Percentiles rank a stretch among this genome's conserved stretches.
Conservation (phyloP, 1,139 yeast species). For the Pichia terricola region DNA sequence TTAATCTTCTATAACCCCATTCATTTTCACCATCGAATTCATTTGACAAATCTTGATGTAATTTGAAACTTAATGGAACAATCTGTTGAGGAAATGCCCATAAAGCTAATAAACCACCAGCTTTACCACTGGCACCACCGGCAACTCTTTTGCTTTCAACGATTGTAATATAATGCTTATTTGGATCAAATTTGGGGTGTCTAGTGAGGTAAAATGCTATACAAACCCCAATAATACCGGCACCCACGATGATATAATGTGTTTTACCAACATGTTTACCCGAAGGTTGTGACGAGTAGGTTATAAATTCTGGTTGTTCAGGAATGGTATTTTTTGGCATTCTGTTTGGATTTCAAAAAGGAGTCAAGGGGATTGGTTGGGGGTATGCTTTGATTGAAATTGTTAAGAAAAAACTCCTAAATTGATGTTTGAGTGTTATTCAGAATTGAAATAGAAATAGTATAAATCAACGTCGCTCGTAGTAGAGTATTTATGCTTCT, state of each 20-base stretch:
- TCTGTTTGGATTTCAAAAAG: background rate
- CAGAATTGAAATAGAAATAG: no score
- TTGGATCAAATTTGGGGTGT: slow-evolving; percentile 71
- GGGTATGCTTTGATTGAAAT: no score
- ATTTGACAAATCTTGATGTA: slow-evolving; percentile 77
- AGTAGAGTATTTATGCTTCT: no score
- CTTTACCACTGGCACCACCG: slow-evolving; percentile 96
- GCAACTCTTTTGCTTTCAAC: slow-evolving; percentile 89
- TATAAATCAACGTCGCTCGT: no score
- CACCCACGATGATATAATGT: slow-evolving; percentile 75
- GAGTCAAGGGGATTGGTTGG: no score
- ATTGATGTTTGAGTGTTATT: no score
- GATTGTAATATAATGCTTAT: slow-evolving; percentile 73
- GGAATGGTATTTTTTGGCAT: background rate
- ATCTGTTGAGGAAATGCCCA: slow-evolving; percentile 98
- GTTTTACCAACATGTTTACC: slow-evolving; percentile 52
- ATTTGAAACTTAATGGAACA: slow-evolving; percentile 76
- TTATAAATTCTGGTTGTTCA: slow-evolving; percentile 19
- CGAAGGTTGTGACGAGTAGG: slow-evolving; percentile 40
- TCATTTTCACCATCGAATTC: slow-evolving; percentile 69
- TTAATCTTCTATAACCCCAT: slow-evolving; percentile 89
- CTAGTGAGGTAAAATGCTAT: slow-evolving; percentile 82
- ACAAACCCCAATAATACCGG: slow-evolving; percentile 94
- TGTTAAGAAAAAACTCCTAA: no score
- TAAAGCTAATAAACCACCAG: slow-evolving; percentile 87